A percentile compares a stretch with the other conserved stretches of the same genome.
phyloP scores from a whole-genome alignment of 1,284 basidiomycete species.

The Mycosarcoma mackinlayi region DNA sequence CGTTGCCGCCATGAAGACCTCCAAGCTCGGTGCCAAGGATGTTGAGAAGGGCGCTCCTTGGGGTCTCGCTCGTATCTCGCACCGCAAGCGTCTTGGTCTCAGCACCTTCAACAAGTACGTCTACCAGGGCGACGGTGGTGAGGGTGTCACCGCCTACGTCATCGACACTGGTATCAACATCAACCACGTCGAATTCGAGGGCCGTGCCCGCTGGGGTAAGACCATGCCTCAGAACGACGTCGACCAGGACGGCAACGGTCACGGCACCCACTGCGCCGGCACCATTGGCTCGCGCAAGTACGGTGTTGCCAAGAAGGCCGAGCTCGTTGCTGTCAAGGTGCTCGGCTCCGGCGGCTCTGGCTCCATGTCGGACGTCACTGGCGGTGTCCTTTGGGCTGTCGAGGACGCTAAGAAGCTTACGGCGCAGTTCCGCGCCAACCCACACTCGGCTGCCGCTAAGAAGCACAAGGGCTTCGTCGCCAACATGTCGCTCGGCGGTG shows the following conservation, averaged over 20 bases:
- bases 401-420: constrained; percentile 74
- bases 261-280: constrained; percentile 78
- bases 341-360: constrained; percentile 90
- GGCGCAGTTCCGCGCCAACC: constrained; percentile 75
- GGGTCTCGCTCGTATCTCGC: constrained; percentile 96
- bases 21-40: constrained; percentile 50
- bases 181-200: constrained; percentile 86
- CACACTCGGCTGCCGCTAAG: constrained; percentile 75
- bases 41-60: constrained; percentile 85
- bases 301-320: constrained; percentile 94
- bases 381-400: constrained; percentile 78
- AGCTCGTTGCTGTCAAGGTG: constrained; percentile 96
- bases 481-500: constrained; percentile 97
- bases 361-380: constrained; percentile 93
- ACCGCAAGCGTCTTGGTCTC: constrained; percentile 81
- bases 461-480: constrained; percentile 93
- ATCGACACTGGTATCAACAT: constrained; percentile 87
- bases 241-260: constrained; percentile 78
- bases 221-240: constrained; percentile 74
- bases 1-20: constrained; percentile 69
- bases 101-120: constrained; percentile 88
- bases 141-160: constrained; percentile 87
- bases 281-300: constrained; percentile 78
- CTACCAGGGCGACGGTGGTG: constrained; percentile 80
- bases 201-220: constrained; percentile 75